phyloP scores from a whole-genome alignment of 139 green algal genomes.

The Coelastrella sp. region DNA sequence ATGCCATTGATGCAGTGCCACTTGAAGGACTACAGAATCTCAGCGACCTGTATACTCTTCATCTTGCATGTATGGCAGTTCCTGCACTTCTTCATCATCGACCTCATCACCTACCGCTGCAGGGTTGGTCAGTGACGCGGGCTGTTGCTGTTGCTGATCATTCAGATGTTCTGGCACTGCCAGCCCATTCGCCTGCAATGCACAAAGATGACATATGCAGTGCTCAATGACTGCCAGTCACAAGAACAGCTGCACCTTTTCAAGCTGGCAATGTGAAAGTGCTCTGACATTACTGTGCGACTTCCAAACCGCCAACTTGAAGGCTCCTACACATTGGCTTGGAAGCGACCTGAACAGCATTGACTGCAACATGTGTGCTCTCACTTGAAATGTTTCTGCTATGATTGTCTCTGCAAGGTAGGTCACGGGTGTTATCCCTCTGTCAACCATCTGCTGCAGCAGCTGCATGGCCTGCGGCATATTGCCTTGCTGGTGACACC shows the following conservation, averaged over 20 bases:
- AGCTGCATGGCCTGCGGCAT: slow-evolving; percentile 43
- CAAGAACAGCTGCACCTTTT: no score
- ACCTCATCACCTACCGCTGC: not conserved
- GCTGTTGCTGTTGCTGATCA: not conserved
- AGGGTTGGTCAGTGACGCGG: not conserved
- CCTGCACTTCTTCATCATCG: slow-evolving; percentile 5
- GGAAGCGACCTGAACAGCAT: no score
- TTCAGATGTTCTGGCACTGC: not conserved
- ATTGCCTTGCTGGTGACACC: slow-evolving; percentile 41
- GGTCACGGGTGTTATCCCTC: not conserved
- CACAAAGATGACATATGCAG: not conserved
- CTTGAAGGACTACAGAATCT: not conserved
- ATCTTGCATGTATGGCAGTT: slow-evolving; percentile 36
- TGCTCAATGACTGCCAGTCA: not conserved
- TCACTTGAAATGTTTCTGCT: not conserved
- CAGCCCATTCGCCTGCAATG: slow-evolving; percentile 12
- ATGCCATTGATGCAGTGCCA: not conserved
- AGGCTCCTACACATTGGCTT: no score
- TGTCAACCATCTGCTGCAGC: slow-evolving; percentile 37
- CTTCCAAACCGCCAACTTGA: no score
- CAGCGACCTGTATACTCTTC: slow-evolving; percentile 13
- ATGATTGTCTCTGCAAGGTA: not conserved
- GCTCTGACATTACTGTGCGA: no score
- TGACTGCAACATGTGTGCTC: not conserved
- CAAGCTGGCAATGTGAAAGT: no score